Evolutionary conservation across 495 filamentous ascomycete genomes (phyloP).

Genomic region (Jackrogersella multiformis): DNA sequence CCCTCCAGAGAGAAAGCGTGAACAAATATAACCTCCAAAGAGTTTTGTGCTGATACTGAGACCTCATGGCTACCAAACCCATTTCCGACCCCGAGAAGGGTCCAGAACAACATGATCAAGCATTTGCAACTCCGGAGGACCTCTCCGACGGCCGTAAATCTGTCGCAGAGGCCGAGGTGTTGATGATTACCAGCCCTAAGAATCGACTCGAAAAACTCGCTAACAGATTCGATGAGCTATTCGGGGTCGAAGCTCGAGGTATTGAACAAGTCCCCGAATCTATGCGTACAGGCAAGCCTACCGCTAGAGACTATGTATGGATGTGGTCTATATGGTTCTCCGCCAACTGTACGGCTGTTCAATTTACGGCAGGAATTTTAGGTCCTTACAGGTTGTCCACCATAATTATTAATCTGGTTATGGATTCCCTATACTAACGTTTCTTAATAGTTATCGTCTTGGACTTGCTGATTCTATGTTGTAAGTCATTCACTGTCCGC

Average conservation of each 20-base stretch:
- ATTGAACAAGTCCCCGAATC: conserved; percentile 5
- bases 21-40: background rate
- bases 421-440: too few relatives aligned
- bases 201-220: conserved; percentile 7
- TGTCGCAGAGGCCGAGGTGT: background rate
- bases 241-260: conserved; percentile 9
- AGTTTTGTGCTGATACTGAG: too few relatives aligned
- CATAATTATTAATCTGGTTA: too few relatives aligned
- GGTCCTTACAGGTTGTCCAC: too few relatives aligned
- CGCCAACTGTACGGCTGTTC: background rate
- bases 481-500: background rate
- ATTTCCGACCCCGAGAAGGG: conserved; percentile 2
- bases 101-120: background rate
- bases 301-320: background rate
- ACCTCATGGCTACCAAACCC: too few relatives aligned
- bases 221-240: background rate
- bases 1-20: background rate
- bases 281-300: background rate
- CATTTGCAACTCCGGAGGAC: background rate
- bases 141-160: background rate
- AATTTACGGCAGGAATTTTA: conserved; percentile 2
- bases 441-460: background rate
- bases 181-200: conserved; percentile 1
- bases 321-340: conserved; percentile 14
- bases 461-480: background rate